Percentiles rank a stretch among this genome's conserved stretches.
phyloP scores from a whole-genome alignment of 1,284 basidiomycete species.

The Chondrostereum purpureum region DNA sequence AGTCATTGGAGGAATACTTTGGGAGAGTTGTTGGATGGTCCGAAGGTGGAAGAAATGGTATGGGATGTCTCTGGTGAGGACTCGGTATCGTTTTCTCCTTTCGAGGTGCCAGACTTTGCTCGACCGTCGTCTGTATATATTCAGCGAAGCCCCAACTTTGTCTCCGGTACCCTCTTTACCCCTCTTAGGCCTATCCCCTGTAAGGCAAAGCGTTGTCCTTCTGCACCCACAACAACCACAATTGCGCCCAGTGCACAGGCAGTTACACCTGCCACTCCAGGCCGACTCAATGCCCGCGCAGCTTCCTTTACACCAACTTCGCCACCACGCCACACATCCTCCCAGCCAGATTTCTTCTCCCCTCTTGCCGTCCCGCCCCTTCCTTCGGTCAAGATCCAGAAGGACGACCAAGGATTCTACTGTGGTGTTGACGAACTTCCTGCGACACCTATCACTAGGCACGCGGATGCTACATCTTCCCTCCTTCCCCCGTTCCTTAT shows the following conservation, averaged over 20 bases:
- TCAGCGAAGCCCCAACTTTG: too few relatives aligned
- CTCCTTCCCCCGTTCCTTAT: constrained; percentile 36
- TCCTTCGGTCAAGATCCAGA: constrained; percentile 29
- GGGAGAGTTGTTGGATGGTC: not conserved
- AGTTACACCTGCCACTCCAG: not conserved
- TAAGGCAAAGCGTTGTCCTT: not conserved
- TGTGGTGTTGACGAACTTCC: constrained; percentile 24
- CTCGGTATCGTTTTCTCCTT: not conserved
- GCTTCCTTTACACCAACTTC: constrained; percentile 12
- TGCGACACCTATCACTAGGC: constrained; percentile 9
- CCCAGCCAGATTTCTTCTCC: too few relatives aligned
- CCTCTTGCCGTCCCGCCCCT: constrained; percentile 20
- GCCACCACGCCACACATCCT: constrained; percentile 29
- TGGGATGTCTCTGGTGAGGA: not conserved
- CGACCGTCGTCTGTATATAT: not conserved
- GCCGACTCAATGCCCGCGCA: not conserved
- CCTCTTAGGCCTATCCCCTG: not conserved
- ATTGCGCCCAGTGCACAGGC: not conserved
- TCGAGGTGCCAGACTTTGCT: not conserved
- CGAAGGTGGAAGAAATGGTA: not conserved
- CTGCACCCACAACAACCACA: too few relatives aligned
- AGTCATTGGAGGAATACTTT: not conserved
- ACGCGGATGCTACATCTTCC: constrained; percentile 14
- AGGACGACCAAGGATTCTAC: constrained; percentile 37
- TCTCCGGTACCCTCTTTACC: too few relatives aligned